Percentiles rank a stretch among this genome's conserved stretches.
Evolutionary conservation across 306 rosid genomes (phyloP).

Genomic region (Gillenia trifoliata): DNA sequence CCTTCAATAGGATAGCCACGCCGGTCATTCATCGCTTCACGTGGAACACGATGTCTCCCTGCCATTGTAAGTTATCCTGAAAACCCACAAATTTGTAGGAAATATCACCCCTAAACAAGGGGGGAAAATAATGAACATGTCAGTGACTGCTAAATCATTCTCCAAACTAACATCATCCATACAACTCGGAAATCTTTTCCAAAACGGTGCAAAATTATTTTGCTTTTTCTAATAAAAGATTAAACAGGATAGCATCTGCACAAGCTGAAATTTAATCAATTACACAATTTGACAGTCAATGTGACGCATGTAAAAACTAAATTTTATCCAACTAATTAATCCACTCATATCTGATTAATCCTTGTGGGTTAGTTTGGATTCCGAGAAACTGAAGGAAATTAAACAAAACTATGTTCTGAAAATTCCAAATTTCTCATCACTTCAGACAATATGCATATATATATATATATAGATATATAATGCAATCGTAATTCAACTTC

Average conservation of each 20-base stretch:
- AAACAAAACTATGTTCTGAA: background rate
- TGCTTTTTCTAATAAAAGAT: background rate
- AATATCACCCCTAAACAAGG: background rate
- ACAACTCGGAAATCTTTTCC: background rate
- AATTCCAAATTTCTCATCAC: slow-evolving; percentile 1
- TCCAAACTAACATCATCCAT: background rate
- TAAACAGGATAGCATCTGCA: background rate
- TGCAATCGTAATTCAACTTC: background rate
- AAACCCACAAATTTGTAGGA: background rate
- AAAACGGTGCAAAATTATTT: background rate
- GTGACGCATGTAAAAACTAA: background rate
- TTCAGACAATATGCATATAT: background rate
- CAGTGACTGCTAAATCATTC: background rate
- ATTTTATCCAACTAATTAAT: background rate
- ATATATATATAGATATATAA: too few species aligned
- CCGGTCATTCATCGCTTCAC: slow-evolving; percentile 47
- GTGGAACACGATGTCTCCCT: slow-evolving; percentile 53
- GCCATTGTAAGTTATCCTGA: slow-evolving; percentile 53
- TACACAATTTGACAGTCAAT: background rate
- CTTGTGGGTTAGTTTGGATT: background rate
- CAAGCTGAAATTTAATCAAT: background rate
- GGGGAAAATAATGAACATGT: background rate
- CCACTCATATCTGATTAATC: background rate
- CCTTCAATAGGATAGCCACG: slow-evolving; percentile 66
- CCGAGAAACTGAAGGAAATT: background rate